These are phyloP conservation scores for Phytophthora fragariae DNA, from an alignment of 352 stramenopile species.

Conservation along the genomic window DNA sequence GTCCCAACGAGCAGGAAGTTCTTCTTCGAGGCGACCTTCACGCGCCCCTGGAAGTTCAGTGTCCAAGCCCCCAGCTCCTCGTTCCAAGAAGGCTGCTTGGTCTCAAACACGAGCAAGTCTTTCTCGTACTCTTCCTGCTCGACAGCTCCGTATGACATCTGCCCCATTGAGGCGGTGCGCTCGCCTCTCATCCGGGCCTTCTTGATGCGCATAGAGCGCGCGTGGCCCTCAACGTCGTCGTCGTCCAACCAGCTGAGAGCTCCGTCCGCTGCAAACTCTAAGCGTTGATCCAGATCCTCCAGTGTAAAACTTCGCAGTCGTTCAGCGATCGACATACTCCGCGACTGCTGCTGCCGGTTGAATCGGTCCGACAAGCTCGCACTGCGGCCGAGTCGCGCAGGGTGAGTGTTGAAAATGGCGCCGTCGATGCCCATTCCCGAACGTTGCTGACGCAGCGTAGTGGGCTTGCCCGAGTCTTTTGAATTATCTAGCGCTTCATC, in stretches of 20 bases:
- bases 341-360: conserved; percentile 60
- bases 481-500: conserved; percentile 13
- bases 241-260: conserved; percentile 58
- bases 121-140: conserved; percentile 79
- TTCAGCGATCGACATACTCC: conserved; percentile 59
- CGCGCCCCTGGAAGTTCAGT: conserved; percentile 90
- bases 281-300: conserved; percentile 56
- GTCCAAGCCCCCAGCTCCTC: conserved; percentile 85
- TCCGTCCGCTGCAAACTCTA: conserved; percentile 44
- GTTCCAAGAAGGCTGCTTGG: conserved; percentile 88
- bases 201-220: conserved; percentile 50
- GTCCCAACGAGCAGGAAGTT: conserved; percentile 86
- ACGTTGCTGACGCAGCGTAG: conserved; percentile 24
- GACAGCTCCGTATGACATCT: conserved; percentile 64
- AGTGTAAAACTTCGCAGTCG: conserved; percentile 63
- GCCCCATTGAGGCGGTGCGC: conserved; percentile 35
- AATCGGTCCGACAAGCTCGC: conserved; percentile 70
- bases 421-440: conserved; percentile 53
- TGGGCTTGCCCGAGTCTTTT: conserved; percentile 10
- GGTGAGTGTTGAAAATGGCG: conserved; percentile 57
- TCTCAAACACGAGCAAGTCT: conserved; percentile 86
- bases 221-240: conserved; percentile 53
- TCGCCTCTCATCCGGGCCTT: conserved; percentile 37
- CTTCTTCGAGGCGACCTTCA: conserved; percentile 93
- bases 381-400: conserved; percentile 54